phyloP scores from a whole-genome alignment of 306 rosid species.

The Astragalus glycyphyllos region DNA sequence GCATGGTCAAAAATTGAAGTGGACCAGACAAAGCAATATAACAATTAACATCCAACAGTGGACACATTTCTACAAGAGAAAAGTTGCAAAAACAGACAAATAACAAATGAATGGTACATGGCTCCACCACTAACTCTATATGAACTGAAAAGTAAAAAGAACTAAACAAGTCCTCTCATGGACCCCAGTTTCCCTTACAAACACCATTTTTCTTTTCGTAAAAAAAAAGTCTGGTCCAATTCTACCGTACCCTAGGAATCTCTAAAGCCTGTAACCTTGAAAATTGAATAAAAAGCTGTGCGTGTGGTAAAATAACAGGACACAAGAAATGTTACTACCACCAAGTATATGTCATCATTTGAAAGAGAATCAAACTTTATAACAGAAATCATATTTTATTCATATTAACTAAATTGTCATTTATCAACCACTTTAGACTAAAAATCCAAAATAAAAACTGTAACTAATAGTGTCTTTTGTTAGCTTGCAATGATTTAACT shows the following conservation, averaged over 20 bases:
- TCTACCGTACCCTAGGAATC: conserved; percentile 30
- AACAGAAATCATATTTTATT: conserved; percentile 1
- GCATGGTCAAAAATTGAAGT: conserved; percentile 44
- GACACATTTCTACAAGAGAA: conserved; percentile 41
- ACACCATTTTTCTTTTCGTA: not conserved
- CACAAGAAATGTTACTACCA: not conserved
- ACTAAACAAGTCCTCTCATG: conserved; percentile 10
- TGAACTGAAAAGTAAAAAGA: conserved; percentile 32
- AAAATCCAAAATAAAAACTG: conserved; percentile 16
- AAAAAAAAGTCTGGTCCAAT: conserved; percentile 21
- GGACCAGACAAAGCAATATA: conserved; percentile 45
- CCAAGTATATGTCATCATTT: not conserved
- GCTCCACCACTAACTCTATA: conserved; percentile 46
- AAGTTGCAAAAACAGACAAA: conserved; percentile 45
- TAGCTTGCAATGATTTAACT: conserved; percentile 1
- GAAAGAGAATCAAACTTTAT: conserved; percentile 34
- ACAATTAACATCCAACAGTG: conserved; percentile 4
- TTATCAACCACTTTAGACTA: conserved; percentile 14
- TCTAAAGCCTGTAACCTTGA: conserved; percentile 39
- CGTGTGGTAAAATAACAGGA: conserved; percentile 21
- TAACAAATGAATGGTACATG: conserved; percentile 37
- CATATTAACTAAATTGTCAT: conserved; percentile 4
- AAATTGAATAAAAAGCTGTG: conserved; percentile 19
- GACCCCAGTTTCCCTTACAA: conserved; percentile 34
- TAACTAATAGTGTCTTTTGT: conserved; percentile 4